phyloP scores from a whole-genome alignment of 768 basidiomycete genomes.

The Tulasnella sp. region DNA sequence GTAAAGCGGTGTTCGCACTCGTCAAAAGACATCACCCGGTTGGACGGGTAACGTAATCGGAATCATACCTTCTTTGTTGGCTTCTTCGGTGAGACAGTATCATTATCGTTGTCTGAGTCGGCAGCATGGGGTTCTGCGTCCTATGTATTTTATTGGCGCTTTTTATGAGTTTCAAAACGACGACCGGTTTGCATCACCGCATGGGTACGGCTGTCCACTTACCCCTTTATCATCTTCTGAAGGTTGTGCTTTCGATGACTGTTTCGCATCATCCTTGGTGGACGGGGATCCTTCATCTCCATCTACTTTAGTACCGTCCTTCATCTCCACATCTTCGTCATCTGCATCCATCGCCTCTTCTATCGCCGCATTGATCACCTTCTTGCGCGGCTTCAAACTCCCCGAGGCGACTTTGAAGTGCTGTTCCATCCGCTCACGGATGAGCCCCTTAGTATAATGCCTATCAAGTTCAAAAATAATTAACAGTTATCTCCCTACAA shows the following conservation, averaged over 20 bases:
- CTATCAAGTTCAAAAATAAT: not conserved
- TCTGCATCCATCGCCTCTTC: constrained; percentile 1
- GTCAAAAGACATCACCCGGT: no score
- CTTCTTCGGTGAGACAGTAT: not conserved
- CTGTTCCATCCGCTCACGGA: constrained; percentile 3
- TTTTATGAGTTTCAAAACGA: not conserved
- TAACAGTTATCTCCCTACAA: no score
- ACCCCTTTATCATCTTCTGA: not conserved
- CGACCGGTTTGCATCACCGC: no score
- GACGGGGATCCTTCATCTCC: not conserved
- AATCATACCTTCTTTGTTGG: not conserved
- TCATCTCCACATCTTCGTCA: not conserved
- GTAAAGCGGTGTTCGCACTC: not conserved
- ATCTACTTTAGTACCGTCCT: not conserved
- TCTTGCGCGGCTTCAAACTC: not conserved
- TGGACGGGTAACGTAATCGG: no score
- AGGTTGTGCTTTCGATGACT: not conserved
- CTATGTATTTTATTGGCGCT: not conserved
- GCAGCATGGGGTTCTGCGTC: not conserved
- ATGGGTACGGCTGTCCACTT: not conserved
- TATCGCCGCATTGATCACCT: not conserved
- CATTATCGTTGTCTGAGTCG: not conserved
- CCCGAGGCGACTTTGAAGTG: constrained; percentile 13
- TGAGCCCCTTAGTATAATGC: constrained; percentile 8
- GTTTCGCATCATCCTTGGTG: not conserved